Percentiles rank a stretch among this genome's conserved stretches.
phyloP scores from a whole-genome alignment of 2,329 filamentous ascomycete genomes.

The Fusarium sp. region DNA sequence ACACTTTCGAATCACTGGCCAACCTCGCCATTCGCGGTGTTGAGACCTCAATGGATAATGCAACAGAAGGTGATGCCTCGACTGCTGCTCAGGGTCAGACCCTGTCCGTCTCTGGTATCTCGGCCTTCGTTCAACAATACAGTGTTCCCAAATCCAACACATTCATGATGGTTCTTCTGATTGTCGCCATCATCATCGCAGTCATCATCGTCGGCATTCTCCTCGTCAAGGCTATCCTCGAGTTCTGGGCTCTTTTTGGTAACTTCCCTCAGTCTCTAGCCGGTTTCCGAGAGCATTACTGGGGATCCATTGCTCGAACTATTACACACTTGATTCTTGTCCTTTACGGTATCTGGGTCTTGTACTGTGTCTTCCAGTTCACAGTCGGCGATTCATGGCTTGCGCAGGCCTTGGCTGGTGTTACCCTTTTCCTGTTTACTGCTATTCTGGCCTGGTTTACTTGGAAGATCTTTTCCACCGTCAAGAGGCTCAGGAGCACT shows the following conservation, averaged over 20 bases:
- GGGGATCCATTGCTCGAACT: constrained; percentile 88
- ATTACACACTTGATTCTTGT: constrained; percentile 91
- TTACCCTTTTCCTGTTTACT: constrained; percentile 86
- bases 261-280: constrained; percentile 82
- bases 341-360: constrained; percentile 92
- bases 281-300: constrained; percentile 95
- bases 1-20: constrained; percentile 60
- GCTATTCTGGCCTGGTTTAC: constrained; percentile 83
- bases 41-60: constrained; percentile 57
- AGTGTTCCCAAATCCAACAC: constrained; percentile 89
- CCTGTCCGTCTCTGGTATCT: constrained; percentile 75
- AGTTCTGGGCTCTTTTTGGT: constrained; percentile 90
- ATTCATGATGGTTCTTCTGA: constrained; percentile 93
- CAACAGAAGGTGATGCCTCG: constrained; percentile 43
- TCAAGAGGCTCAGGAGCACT: constrained; percentile 75
- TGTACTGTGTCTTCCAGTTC: constrained; percentile 97
- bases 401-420: constrained; percentile 82
- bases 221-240: constrained; percentile 89
- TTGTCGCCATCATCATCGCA: constrained; percentile 88
- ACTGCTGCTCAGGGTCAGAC: constrained; percentile 51
- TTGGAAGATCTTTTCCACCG: constrained; percentile 83
- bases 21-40: constrained; percentile 65
- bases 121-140: constrained; percentile 85
- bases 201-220: constrained; percentile 87
- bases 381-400: constrained; percentile 94